These are phyloP conservation scores for Ordospora colligata DNA, from an alignment of 371 early-diverging fungal genomes.

Conservation along the genomic window DNA sequence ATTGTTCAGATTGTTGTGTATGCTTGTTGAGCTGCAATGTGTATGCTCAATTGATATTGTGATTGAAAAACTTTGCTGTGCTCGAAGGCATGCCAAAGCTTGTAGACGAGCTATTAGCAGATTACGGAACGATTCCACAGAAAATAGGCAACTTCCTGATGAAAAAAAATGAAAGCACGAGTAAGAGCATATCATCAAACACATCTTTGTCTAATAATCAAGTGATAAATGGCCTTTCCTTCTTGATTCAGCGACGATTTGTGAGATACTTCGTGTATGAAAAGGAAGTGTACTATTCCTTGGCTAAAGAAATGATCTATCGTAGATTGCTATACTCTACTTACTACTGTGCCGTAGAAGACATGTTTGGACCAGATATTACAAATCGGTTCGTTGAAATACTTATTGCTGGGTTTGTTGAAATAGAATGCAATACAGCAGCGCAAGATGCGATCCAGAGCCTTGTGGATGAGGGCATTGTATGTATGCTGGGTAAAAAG, in stretches of 20 bases:
- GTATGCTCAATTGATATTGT: background rate
- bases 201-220: background rate
- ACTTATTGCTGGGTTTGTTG: conserved; percentile 16
- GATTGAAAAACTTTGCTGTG: conserved; percentile 1
- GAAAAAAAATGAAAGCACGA: conserved; percentile 24
- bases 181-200: background rate
- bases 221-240: conserved; percentile 20
- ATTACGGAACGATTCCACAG: conserved; percentile 37
- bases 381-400: conserved; percentile 16
- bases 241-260: conserved; percentile 41
- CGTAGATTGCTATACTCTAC: conserved; percentile 21
- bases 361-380: background rate
- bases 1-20: background rate
- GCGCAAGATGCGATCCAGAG: background rate
- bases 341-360: conserved; percentile 16
- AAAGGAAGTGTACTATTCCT: conserved; percentile 3
- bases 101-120: conserved; percentile 17
- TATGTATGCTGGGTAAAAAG: background rate
- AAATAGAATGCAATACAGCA: background rate
- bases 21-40: too few species aligned
- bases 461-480: background rate
- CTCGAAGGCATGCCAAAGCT: conserved; percentile 7
- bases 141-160: conserved; percentile 25
- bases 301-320: background rate
- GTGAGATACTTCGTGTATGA: conserved; percentile 38